A percentile compares a stretch with the other conserved stretches of the same genome.
Conservation (phyloP, 2,329 filamentous ascomycete genomes). For the Neoscytalidium dimidiatum region DNA sequence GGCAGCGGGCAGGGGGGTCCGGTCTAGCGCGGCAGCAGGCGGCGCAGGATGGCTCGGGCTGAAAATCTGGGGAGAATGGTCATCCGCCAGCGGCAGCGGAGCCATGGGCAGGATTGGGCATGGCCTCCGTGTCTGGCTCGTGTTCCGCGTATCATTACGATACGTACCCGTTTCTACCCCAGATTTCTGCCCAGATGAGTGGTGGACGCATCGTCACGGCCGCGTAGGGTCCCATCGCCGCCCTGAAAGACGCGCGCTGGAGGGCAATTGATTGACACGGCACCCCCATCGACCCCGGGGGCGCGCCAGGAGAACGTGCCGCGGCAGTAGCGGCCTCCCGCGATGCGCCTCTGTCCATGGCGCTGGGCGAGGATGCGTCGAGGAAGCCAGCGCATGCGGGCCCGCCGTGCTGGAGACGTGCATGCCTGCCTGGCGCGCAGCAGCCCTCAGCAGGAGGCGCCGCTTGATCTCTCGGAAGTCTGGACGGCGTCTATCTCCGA, state of each 20-base stretch:
- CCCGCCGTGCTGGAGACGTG: conserved; percentile 3
- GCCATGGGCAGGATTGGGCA: conserved; percentile 12
- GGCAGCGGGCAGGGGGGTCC: neutral
- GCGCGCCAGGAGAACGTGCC: conserved; percentile 12
- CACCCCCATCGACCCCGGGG: neutral
- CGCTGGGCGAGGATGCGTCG: conserved; percentile 13
- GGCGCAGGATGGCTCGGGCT: neutral
- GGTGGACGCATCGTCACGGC: conserved; percentile 6
- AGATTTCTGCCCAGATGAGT: conserved; percentile 8
- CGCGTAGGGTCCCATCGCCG: conserved; percentile 7
- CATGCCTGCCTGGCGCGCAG: conserved; percentile 1
- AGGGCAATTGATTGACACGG: conserved; percentile 9
- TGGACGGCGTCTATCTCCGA: conserved; percentile 6
- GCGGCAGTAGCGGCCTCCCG: conserved; percentile 9
- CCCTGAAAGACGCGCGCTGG: neutral
- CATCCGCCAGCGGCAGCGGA: conserved; percentile 12
- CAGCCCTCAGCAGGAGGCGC: neutral
- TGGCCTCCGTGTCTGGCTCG: conserved; percentile 4
- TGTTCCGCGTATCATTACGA: conserved; percentile 14
- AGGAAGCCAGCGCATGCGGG: conserved; percentile 14
- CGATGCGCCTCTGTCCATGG: conserved; percentile 8
- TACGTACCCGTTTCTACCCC: conserved; percentile 17
- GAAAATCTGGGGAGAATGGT: conserved; percentile 19
- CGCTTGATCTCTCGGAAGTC: conserved; percentile 10
- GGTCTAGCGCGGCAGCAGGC: conserved; percentile 1